Conservation (phyloP, 345 rosid genomes). For the Syzygium jambos region DNA sequence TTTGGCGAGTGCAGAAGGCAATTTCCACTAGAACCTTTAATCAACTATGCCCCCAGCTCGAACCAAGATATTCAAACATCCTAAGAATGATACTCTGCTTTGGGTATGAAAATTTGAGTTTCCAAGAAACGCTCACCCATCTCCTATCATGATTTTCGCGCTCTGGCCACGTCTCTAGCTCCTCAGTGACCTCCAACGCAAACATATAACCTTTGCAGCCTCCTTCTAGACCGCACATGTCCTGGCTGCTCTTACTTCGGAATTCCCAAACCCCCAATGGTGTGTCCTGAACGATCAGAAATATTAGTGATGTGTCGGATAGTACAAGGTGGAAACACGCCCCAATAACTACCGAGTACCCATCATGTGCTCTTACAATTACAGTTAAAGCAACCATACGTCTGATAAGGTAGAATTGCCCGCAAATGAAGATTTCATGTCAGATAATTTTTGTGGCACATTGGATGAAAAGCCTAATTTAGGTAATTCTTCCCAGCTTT, state of each 20-base stretch:
- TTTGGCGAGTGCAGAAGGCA: neutral
- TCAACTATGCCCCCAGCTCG: neutral
- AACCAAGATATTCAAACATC: neutral
- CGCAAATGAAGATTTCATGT: neutral
- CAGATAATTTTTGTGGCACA: neutral
- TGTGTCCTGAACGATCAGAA: constrained; percentile 34
- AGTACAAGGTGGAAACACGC: neutral
- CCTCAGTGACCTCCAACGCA: constrained; percentile 60
- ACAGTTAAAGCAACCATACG: neutral
- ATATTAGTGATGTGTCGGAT: neutral
- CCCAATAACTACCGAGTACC: neutral
- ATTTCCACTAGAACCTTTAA: neutral
- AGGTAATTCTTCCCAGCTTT: neutral
- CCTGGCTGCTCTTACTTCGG: constrained; percentile 51
- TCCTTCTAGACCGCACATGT: constrained; percentile 22
- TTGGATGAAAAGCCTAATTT: neutral
- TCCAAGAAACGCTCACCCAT: constrained; percentile 45
- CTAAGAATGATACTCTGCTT: neutral
- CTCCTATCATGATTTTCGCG: constrained; percentile 37
- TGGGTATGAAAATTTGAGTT: neutral
- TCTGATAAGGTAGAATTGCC: neutral
- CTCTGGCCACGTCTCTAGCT: constrained; percentile 85
- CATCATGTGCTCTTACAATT: neutral
- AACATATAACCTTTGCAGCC: constrained; percentile 63
- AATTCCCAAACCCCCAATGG: constrained; percentile 71